These are phyloP conservation scores for Cyclotella sp. DNA, from an alignment of 108 stramenopile species.

Conservation along the genomic window DNA sequence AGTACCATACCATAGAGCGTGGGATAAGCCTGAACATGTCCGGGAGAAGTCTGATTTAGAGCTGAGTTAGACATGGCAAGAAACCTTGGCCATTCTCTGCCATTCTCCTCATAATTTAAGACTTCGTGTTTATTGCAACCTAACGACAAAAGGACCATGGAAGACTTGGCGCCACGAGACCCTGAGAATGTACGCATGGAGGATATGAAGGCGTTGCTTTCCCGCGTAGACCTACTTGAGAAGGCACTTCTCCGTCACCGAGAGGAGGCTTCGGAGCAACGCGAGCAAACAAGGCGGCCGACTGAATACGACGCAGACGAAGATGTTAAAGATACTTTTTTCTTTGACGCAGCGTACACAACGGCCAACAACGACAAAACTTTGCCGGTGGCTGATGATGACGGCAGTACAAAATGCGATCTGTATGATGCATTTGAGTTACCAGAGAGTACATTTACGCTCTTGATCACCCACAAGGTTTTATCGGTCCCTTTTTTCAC, in stretches of 20 bases:
- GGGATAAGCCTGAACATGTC: too few species aligned
- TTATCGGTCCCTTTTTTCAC: conserved; percentile 26
- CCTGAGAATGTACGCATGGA: background rate
- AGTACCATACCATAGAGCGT: too few species aligned
- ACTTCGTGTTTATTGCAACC: too few species aligned
- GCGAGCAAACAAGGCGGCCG: too few species aligned
- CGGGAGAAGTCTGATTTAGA: too few species aligned
- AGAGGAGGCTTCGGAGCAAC: background rate
- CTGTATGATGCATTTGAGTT: conserved; percentile 26
- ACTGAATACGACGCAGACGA: background rate
- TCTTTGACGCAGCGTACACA: background rate
- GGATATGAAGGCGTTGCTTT: background rate
- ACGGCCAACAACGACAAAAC: background rate
- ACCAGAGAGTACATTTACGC: conserved; percentile 42
- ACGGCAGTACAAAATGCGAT: background rate
- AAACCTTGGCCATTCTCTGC: too few species aligned
- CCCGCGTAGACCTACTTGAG: background rate
- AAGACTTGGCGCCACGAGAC: too few species aligned
- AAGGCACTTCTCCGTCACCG: background rate
- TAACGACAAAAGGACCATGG: too few species aligned
- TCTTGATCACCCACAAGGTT: conserved; percentile 24
- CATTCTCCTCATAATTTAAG: too few species aligned
- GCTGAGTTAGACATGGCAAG: too few species aligned
- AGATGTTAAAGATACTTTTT: too few species aligned
- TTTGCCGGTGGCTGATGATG: background rate